These are phyloP conservation scores for Hypholoma sublateritium DNA, from an alignment of 768 basidiomycete species.

Conservation along the genomic window DNA sequence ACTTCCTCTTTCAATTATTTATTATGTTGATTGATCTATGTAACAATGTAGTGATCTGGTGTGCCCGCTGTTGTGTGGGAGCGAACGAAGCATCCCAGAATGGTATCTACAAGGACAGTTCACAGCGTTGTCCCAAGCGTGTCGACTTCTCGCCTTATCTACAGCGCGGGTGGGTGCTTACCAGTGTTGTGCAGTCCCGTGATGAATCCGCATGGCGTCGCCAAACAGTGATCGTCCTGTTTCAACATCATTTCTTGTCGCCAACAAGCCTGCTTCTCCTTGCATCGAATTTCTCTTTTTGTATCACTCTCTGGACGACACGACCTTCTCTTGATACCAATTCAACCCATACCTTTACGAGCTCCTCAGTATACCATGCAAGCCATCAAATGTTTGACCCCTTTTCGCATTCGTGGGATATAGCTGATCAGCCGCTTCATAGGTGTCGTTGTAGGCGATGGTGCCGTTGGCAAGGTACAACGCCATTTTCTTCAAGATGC, in stretches of 20 bases:
- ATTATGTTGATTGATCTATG: slow-evolving; percentile 10
- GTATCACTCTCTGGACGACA: slow-evolving; percentile 23
- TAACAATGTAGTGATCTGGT: slow-evolving; percentile 10
- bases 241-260: slow-evolving; percentile 27
- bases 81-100: not conserved
- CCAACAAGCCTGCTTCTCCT: slow-evolving; percentile 20
- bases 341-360: slow-evolving; percentile 15
- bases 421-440: slow-evolving; percentile 31
- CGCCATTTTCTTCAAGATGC: slow-evolving; percentile 22
- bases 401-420: slow-evolving; percentile 13
- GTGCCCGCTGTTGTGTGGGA: not conserved
- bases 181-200: slow-evolving; percentile 15
- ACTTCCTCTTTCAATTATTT: slow-evolving; percentile 12
- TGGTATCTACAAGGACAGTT: not conserved
- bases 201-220: slow-evolving; percentile 22
- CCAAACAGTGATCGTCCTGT: slow-evolving; percentile 27
- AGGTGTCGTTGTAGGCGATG: slow-evolving; percentile 99
- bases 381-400: slow-evolving; percentile 82
- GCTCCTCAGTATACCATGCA: slow-evolving; percentile 58
- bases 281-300: slow-evolving; percentile 20
- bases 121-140: no score
- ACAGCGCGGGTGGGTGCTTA: slow-evolving; percentile 8
- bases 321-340: slow-evolving; percentile 16
- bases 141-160: not conserved
- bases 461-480: slow-evolving; percentile 93